A percentile compares a stretch with the other conserved stretches of the same genome.
Evolutionary conservation across 108 stramenopile genomes (phyloP).

Genomic region (Cyclotella choctawhatcheeana): DNA sequence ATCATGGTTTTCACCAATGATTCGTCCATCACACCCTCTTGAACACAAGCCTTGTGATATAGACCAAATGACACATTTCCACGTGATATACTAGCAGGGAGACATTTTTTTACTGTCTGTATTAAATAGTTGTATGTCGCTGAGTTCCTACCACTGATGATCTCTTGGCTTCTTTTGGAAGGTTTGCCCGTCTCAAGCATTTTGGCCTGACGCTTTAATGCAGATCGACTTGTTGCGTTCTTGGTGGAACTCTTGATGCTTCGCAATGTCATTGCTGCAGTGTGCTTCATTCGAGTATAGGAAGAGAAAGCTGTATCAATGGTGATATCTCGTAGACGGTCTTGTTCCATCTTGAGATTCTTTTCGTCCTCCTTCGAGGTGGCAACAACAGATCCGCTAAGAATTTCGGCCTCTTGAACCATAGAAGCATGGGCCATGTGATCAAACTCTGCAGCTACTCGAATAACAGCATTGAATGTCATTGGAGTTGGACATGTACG

Average conservation of each 20-base stretch:
- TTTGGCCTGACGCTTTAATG: conserved; percentile 38
- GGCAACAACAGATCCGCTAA: conserved; percentile 15
- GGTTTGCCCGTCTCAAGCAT: conserved; percentile 10
- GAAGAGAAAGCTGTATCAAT: conserved; percentile 54
- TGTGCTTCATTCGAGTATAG: conserved; percentile 47
- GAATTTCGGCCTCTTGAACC: conserved; percentile 31
- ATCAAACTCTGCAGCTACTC: conserved; percentile 59
- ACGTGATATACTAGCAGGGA: conserved; percentile 61
- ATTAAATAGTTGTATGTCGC: conserved; percentile 66
- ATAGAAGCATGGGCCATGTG: conserved; percentile 35
- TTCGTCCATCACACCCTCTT: conserved; percentile 65
- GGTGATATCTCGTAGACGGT: conserved; percentile 60
- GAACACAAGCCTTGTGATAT: conserved; percentile 58
- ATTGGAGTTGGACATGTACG: conserved; percentile 64
- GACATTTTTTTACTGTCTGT: conserved; percentile 53
- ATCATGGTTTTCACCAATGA: conserved; percentile 55
- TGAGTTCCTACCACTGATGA: conserved; percentile 60
- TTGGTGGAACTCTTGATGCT: conserved; percentile 24
- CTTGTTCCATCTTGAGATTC: conserved; percentile 29
- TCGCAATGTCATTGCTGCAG: conserved; percentile 45
- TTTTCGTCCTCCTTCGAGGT: background rate
- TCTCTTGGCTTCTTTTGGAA: conserved; percentile 28
- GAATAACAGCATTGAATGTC: conserved; percentile 72
- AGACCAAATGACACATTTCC: conserved; percentile 76
- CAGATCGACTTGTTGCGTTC: conserved; percentile 45